Conservation (phyloP, 1,284 basidiomycete genomes). For the Anthracocystis panici-leucophaei region DNA sequence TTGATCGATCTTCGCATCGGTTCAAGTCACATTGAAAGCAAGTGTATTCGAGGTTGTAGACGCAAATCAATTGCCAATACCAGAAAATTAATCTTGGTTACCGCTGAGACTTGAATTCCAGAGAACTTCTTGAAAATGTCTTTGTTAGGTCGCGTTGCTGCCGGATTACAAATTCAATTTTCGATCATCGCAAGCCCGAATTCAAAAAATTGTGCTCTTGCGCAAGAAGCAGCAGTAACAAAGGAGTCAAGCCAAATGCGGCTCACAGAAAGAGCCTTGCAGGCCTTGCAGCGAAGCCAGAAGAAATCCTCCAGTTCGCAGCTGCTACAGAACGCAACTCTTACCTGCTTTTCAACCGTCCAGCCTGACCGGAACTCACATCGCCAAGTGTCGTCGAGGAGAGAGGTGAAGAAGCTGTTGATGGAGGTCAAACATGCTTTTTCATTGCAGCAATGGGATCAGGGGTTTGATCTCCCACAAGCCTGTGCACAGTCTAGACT, state of each 20-base stretch:
- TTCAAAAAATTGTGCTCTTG: not conserved
- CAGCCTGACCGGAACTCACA: not conserved
- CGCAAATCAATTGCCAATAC: not conserved
- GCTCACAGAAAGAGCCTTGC: not conserved
- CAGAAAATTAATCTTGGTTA: not conserved
- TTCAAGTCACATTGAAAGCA: not conserved
- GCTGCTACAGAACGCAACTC: not conserved
- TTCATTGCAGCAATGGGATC: too few species aligned
- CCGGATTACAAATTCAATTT: not conserved
- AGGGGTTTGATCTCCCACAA: too few species aligned
- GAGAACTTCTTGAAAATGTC: too few species aligned
- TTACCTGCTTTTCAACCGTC: not conserved
- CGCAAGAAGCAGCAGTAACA: not conserved
- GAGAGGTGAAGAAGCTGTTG: not conserved
- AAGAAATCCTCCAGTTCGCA: slow-evolving; percentile 7
- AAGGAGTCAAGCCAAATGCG: not conserved
- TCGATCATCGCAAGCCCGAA: slow-evolving; percentile 1
- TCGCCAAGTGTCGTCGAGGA: slow-evolving; percentile 8
- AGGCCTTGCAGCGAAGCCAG: slow-evolving; percentile 25
- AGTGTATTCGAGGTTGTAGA: not conserved
- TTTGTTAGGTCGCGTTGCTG: not conserved
- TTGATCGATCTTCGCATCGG: not conserved
- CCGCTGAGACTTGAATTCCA: not conserved
- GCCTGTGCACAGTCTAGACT: too few species aligned
- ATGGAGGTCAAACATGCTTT: not conserved